Conservation (phyloP, 441 rosid species). For the Rhodomyrtus psidioides region DNA sequence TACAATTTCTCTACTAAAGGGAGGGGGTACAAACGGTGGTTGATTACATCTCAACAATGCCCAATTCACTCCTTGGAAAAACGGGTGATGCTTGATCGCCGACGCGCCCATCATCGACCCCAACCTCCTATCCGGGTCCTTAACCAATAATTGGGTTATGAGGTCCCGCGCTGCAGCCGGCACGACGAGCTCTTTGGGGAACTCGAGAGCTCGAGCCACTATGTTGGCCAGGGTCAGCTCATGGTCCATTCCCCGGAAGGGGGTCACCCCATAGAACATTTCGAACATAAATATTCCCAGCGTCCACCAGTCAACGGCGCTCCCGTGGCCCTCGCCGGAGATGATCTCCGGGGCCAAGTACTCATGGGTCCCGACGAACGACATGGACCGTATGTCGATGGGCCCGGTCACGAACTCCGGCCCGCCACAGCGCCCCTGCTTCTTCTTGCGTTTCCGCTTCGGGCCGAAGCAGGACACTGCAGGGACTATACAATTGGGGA, state of each 20-base stretch:
- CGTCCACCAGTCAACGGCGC: conserved; percentile 94
- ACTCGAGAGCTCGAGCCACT: conserved; percentile 82
- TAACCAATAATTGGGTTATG: conserved; percentile 49
- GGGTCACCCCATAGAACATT: conserved; percentile 68
- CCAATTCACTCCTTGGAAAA: conserved; percentile 87
- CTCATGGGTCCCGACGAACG: conserved; percentile 88
- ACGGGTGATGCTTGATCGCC: conserved; percentile 64
- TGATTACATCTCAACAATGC: conserved; percentile 71
- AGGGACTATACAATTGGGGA: conserved; percentile 77
- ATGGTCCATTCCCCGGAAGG: conserved; percentile 76
- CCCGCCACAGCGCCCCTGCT: conserved; percentile 30
- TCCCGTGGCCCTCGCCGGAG: conserved; percentile 87
- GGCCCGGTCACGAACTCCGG: conserved; percentile 84
- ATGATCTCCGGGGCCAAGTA: conserved; percentile 85
- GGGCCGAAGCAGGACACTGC: conserved; percentile 81
- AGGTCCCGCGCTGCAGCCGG: conserved; percentile 62
- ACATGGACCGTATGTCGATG: conserved; percentile 77
- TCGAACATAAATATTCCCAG: conserved; percentile 77
- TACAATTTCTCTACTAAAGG: conserved; percentile 43
- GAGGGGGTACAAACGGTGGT: conserved; percentile 70
- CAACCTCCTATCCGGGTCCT: conserved; percentile 63
- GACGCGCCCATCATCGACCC: conserved; percentile 80
- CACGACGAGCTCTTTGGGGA: conserved; percentile 61
- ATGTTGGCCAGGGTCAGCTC: conserved; percentile 83
- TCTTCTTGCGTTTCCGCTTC: conserved; percentile 57